phyloP scores from a whole-genome alignment of 164 flowering plant genomes.

The Chimonanthus praecox region DNA sequence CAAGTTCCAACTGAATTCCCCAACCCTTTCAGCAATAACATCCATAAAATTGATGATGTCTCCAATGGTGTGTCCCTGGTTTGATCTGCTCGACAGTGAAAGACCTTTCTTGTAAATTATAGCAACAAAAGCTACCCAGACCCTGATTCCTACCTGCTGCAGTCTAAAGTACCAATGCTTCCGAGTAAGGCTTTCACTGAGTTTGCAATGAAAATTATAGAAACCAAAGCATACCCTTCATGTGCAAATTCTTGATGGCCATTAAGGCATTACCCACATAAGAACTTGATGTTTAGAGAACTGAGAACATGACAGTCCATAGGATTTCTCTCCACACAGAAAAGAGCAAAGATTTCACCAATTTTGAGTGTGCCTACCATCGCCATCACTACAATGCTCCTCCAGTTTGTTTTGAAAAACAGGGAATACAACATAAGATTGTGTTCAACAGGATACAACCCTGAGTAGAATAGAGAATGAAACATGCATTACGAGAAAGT shows the following conservation, averaged over 20 bases:
- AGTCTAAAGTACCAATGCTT: slow-evolving; percentile 59
- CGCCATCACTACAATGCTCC: not conserved
- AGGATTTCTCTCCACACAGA: slow-evolving; percentile 38
- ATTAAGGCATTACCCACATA: slow-evolving; percentile 65
- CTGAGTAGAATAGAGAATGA: no score
- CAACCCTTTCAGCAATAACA: slow-evolving; percentile 69
- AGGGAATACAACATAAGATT: slow-evolving; percentile 10
- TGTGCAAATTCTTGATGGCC: slow-evolving; percentile 31
- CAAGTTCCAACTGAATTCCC: slow-evolving; percentile 49
- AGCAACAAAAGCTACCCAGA: slow-evolving; percentile 39
- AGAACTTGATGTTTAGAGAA: slow-evolving; percentile 35
- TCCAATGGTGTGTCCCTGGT: slow-evolving; percentile 55
- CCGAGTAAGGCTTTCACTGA: slow-evolving; percentile 52
- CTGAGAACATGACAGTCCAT: slow-evolving; percentile 29
- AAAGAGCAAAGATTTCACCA: slow-evolving; percentile 39
- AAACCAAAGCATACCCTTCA: slow-evolving; percentile 50
- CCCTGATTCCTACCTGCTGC: slow-evolving; percentile 42
- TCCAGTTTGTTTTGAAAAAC: slow-evolving; percentile 22
- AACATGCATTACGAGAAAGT: no score
- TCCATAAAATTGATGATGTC: slow-evolving; percentile 69
- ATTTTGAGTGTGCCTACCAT: slow-evolving; percentile 35
- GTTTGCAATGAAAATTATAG: slow-evolving; percentile 46
- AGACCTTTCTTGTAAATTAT: slow-evolving; percentile 53
- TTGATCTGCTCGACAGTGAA: slow-evolving; percentile 54
- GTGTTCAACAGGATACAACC: no score